Evolutionary conservation across 2,329 filamentous ascomycete genomes (phyloP).

Genomic region (Fusarium sp.): DNA sequence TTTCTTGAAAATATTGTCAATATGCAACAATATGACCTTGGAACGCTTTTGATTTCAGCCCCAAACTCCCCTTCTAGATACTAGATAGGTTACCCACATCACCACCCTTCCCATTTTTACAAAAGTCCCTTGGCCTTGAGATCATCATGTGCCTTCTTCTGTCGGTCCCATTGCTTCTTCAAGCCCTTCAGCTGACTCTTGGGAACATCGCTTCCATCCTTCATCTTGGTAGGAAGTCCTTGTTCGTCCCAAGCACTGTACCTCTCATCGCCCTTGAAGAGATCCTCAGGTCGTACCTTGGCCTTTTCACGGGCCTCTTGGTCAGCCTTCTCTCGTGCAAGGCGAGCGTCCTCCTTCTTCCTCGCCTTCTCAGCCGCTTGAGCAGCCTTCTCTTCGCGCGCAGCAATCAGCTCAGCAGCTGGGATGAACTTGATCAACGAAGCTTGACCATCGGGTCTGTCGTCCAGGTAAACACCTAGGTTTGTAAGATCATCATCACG

Average conservation of each 20-base stretch:
- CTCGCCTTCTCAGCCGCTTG: slow-evolving; percentile 71
- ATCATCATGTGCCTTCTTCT: slow-evolving; percentile 86
- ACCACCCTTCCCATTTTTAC: slow-evolving; percentile 35
- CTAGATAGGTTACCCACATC: slow-evolving; percentile 19
- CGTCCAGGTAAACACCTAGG: slow-evolving; percentile 88
- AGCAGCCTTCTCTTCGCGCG: slow-evolving; percentile 70
- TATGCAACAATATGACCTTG: background rate
- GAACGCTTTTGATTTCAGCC: slow-evolving; percentile 31
- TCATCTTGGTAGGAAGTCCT: slow-evolving; percentile 82
- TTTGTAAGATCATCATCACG: slow-evolving; percentile 86
- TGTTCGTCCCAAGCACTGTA: slow-evolving; percentile 87
- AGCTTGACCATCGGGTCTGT: slow-evolving; percentile 74
- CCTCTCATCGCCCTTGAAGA: slow-evolving; percentile 69
- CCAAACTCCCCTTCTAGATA: slow-evolving; percentile 32
- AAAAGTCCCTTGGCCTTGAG: slow-evolving; percentile 54
- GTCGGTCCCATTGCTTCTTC: slow-evolving; percentile 89
- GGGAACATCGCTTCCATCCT: slow-evolving; percentile 81
- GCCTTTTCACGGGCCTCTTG: slow-evolving; percentile 70
- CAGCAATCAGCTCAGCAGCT: slow-evolving; percentile 68
- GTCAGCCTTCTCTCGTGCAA: slow-evolving; percentile 64
- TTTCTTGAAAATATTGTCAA: background rate
- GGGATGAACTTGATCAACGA: slow-evolving; percentile 80
- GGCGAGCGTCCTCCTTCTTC: slow-evolving; percentile 68
- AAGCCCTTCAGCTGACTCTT: slow-evolving; percentile 87
- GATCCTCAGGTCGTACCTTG: slow-evolving; percentile 65